Evolutionary conservation across 495 filamentous ascomycete genomes (phyloP).

Genomic region (Penicillium chermesinum): DNA sequence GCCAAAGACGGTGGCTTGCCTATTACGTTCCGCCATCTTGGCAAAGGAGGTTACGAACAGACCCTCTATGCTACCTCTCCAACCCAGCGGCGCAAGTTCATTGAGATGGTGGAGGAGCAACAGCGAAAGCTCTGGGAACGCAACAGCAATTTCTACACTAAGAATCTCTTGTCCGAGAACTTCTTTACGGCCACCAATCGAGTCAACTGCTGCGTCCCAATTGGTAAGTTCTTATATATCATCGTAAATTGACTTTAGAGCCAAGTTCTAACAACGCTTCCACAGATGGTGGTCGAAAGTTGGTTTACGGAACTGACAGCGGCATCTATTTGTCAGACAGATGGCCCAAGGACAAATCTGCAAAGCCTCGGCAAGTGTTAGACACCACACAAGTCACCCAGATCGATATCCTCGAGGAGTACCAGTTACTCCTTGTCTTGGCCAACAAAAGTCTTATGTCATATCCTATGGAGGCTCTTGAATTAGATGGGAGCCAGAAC

Average conservation of each 20-base stretch:
- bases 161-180: slow-evolving; percentile 73
- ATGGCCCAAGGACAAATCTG: slow-evolving; percentile 72
- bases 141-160: slow-evolving; percentile 86
- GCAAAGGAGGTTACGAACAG: slow-evolving; percentile 91
- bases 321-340: slow-evolving; percentile 91
- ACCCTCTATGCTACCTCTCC: slow-evolving; percentile 83
- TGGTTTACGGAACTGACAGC: slow-evolving; percentile 88
- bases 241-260: neutral
- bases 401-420: slow-evolving; percentile 93
- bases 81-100: slow-evolving; percentile 83
- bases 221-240: slow-evolving; percentile 50
- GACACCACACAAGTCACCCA: slow-evolving; percentile 87
- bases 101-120: slow-evolving; percentile 89
- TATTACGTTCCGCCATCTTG: slow-evolving; percentile 96
- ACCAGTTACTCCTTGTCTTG: slow-evolving; percentile 84
- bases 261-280: slow-evolving; percentile 30
- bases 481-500: slow-evolving; percentile 68
- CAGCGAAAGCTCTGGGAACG: slow-evolving; percentile 78
- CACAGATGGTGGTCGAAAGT: slow-evolving; percentile 85
- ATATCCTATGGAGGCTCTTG: slow-evolving; percentile 78
- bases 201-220: slow-evolving; percentile 89
- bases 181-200: slow-evolving; percentile 80
- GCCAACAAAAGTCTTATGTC: slow-evolving; percentile 87
- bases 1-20: slow-evolving; percentile 73
- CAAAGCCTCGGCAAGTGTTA: slow-evolving; percentile 75